Conservation (phyloP, 73 alveolate species). For the Paramecium sonneborni region DNA sequence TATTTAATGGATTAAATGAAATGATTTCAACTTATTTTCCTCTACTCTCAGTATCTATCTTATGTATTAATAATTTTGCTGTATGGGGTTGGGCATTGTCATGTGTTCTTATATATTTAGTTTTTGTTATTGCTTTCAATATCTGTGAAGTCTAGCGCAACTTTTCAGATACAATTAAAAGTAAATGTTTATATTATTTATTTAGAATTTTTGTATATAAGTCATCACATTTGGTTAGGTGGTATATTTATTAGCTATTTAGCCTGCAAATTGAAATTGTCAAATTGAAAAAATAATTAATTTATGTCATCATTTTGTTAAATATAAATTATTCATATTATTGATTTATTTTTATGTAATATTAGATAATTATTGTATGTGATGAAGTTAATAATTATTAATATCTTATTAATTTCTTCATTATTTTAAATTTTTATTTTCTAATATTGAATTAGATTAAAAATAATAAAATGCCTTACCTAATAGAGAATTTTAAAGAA, state of each 20-base stretch:
- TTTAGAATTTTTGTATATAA: not conserved
- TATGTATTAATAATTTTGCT: not conserved
- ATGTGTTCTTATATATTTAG: not conserved
- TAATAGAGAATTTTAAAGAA: not conserved
- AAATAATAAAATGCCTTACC: not conserved
- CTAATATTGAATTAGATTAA: not conserved
- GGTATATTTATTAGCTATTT: constrained; percentile 9
- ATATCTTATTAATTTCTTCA: not conserved
- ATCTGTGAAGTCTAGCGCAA: not conserved
- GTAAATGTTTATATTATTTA: not conserved
- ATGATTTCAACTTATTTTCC: not conserved
- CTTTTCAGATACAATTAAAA: not conserved
- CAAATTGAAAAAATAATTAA: no score
- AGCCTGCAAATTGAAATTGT: not conserved
- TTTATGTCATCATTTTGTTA: no score
- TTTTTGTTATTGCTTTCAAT: not conserved
- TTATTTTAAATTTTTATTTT: not conserved
- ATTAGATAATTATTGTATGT: no score
- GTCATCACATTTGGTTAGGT: not conserved
- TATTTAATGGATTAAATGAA: not conserved
- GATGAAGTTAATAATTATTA: not conserved
- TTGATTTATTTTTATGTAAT: no score
- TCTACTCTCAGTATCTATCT: not conserved
- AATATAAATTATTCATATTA: no score
- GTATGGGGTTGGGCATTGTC: constrained; percentile 21